Base-by-base conservation (phyloP, 169 alveolate species). In the Eimeria acervulina region DNA sequence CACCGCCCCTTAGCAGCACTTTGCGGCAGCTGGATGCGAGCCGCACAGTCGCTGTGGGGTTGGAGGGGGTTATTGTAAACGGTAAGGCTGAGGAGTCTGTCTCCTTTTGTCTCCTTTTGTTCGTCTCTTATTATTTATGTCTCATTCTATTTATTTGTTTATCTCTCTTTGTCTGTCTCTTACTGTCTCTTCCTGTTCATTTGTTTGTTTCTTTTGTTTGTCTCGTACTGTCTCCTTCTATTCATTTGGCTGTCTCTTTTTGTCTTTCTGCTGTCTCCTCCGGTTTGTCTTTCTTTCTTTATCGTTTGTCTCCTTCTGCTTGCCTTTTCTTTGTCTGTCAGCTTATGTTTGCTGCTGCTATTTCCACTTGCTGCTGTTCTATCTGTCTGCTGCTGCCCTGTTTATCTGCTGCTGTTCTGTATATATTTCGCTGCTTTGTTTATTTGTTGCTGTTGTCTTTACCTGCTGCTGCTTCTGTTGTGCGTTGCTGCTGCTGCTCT, bases 1-100 rank as follows among this genome's bases (percentile, higher is more conserved):
- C 90, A 10, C 90, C 90, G 17, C 51, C 44, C 38, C 70, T 81
- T 8, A 42, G 72, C 72, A 81, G 90, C 90, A 81, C 90, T 5
- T 28, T 81, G 90, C 19, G 66, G 44, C 90, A 81, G 70, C 38
- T 81, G 17, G 90, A 81, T 28, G 44, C 28, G 72, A 72, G 90
- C 66, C 66, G 90, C 44, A 81, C 90, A 38, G 70, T 81, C 8
- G 90, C 90, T 51, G 70, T 81, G 6, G 90, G 72, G 26, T 47
- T 59, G 23, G 90, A 81, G 55, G 90, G 90, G 10, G 90, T 51
- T 19, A 47, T 81, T 26, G 90, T 81, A 7, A 81, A 81, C 23
- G 90, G 90, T 81, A n/a, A n/a, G n/a, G n/a, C 42, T 5, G 52
- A 0, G 59, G 21, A 12, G 38, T 38, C 19, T 38, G 2, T 70